Conservation (phyloP, 164 flowering plant species). For the Nymphaea thermarum region DNA sequence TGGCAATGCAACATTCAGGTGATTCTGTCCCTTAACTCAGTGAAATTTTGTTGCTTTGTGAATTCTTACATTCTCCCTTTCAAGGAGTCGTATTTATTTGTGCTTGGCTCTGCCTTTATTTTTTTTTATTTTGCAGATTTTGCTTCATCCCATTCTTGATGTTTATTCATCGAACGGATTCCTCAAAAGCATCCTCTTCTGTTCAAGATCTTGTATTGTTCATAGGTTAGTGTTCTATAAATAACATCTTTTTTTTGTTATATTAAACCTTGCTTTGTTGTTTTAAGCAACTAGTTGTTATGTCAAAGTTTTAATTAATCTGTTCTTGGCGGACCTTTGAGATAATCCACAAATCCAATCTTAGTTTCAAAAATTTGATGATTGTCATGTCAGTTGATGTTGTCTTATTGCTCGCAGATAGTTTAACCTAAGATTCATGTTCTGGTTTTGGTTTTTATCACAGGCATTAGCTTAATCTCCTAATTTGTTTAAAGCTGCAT, state of each 20-base stretch:
- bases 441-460: too few relatives aligned
- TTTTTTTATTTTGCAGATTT: slow-evolving; percentile 40
- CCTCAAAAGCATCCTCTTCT: slow-evolving; percentile 15
- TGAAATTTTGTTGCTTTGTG: background rate
- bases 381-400: too few relatives aligned
- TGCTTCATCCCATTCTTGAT: slow-evolving; percentile 43
- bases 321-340: too few relatives aligned
- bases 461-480: too few relatives aligned
- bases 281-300: background rate
- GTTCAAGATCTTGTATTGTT: slow-evolving; percentile 40
- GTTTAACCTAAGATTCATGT: too few relatives aligned
- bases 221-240: slow-evolving; percentile 40
- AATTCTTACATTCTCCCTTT: background rate
- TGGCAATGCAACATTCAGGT: slow-evolving; percentile 80
- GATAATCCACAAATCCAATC: too few relatives aligned
- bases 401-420: too few relatives aligned
- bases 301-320: background rate
- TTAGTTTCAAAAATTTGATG: too few relatives aligned
- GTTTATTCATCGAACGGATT: slow-evolving; percentile 21
- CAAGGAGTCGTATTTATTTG: background rate
- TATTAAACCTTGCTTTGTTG: background rate
- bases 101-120: background rate
- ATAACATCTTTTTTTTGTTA: background rate
- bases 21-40: slow-evolving; percentile 7
- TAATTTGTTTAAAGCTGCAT: too few relatives aligned